Base-by-base conservation (phyloP, 495 filamentous ascomycete species). In the Trichoderma orchidacearum region DNA sequence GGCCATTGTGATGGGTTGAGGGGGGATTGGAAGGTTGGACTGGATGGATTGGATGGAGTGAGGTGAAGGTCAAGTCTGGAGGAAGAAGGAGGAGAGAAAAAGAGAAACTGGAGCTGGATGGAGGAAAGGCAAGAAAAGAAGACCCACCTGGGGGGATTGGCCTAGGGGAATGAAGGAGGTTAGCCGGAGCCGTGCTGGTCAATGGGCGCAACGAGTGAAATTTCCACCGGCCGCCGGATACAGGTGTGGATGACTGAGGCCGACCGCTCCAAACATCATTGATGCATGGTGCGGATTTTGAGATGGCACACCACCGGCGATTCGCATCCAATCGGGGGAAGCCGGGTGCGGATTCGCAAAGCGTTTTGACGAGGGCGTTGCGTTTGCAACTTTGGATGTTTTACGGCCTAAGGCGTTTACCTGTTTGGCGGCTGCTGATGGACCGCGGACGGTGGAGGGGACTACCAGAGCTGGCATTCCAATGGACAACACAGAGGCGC, bases 1-100 rank as follows among this genome's bases (percentile, higher is more conserved):
- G 75, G 84, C 80, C 84, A 87, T 87, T 84, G 77, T 83, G 76
- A 78, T 69, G 70, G 70, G 67, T 69, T 66, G 69, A 62, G 65
- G 61, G 65, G 66, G 67, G 64, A 65, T 63, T 62, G 53, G 64
- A 67, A 65, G 61, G 63, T 66, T 60, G 62, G 61, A 64, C 66
- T 69, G 65, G 66, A 64, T 62, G 66, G 68, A 64, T 62, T 71
- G 56, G 67, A 62, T 64, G 61, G 61, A 61, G 53, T 36, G 30
- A 30, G n/a, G 53, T 38, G 61, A 68, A 63, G 61, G 65, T 63
- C 64, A 60, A 58, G 56, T 64, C 64, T 59, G 59, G 58, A 60
- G 59, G 56, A 57, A 62, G 58, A 45, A 36, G 36, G 54, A 48
- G 45, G 59, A 41, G 35, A 64, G 63, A 60, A 68, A 62, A 60